These are phyloP conservation scores for Eucalyptus victrix DNA, from an alignment of 345 rosid species.

Conservation along the genomic window DNA sequence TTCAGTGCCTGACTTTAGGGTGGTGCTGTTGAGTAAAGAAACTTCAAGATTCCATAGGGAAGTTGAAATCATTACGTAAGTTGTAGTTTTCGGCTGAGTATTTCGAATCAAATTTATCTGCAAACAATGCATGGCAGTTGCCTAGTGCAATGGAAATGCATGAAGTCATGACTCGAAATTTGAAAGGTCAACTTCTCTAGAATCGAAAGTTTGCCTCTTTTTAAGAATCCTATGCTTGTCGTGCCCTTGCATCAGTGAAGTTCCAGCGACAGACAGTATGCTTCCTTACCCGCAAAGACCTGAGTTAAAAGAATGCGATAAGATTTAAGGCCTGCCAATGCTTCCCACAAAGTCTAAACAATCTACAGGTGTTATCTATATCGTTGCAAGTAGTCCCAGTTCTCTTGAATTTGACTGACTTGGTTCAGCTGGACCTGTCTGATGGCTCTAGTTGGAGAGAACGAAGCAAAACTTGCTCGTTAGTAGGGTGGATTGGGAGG, in stretches of 20 bases:
- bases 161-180: neutral
- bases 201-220: neutral
- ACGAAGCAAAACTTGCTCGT: fast-evolving
- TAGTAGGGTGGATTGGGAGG: too few relatives aligned
- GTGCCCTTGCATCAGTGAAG: neutral
- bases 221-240: neutral
- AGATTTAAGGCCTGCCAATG: neutral
- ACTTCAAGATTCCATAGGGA: too few relatives aligned
- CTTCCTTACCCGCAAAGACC: neutral
- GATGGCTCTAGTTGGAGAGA: neutral
- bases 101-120: neutral
- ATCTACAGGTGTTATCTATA: neutral
- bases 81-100: neutral
- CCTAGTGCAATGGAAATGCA: neutral
- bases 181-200: neutral
- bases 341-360: neutral
- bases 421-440: neutral
- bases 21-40: too few relatives aligned
- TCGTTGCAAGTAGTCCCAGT: fast-evolving
- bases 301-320: neutral
- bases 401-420: neutral
- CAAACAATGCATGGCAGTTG: neutral
- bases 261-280: neutral
- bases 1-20: too few relatives aligned
- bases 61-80: neutral